Evolutionary conservation across 2,329 filamentous ascomycete species (phyloP).

Genomic region (Ophiostoma fasciatum): DNA sequence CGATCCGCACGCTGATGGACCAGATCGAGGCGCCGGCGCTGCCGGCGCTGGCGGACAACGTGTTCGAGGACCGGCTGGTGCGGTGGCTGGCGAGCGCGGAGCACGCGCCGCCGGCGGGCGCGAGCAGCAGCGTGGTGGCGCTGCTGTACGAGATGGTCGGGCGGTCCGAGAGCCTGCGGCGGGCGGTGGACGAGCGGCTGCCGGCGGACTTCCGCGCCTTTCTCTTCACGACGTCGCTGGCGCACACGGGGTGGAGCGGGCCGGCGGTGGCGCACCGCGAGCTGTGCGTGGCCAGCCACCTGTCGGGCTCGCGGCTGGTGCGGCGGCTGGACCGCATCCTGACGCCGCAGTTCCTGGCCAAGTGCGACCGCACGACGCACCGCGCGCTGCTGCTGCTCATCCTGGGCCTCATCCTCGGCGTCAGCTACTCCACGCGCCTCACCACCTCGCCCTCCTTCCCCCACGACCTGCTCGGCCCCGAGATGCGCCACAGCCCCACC

Average conservation of each 20-base stretch:
- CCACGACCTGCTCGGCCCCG: conserved; percentile 12
- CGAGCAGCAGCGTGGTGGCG: conserved; percentile 15
- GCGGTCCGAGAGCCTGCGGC: conserved; percentile 12
- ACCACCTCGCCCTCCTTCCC: conserved; percentile 12
- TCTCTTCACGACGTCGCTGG: conserved; percentile 16
- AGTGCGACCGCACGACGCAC: conserved; percentile 12
- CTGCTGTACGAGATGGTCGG: conserved; percentile 15
- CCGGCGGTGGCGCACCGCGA: conserved; percentile 11
- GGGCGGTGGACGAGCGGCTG: conserved; percentile 12
- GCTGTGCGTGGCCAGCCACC: conserved; percentile 13
- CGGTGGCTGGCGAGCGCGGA: conserved; percentile 16
- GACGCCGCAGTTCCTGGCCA: conserved; percentile 17
- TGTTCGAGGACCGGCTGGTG: conserved; percentile 15
- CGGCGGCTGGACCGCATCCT: conserved; percentile 17
- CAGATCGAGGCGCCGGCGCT: conserved; percentile 7
- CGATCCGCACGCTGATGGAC: conserved; percentile 8
- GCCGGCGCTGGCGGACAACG: background rate
- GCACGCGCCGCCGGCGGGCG: background rate
- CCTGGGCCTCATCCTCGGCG: conserved; percentile 16
- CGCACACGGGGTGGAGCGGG: conserved; percentile 13
- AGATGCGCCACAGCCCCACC: conserved; percentile 18
- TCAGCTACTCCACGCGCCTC: conserved; percentile 14
- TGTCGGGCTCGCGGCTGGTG: conserved; percentile 16
- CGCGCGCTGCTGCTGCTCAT: conserved; percentile 18
- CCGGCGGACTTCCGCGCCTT: conserved; percentile 16